Evolutionary conservation across 106 monocot species (phyloP).

Genomic region (Dendrobium huoshanense): DNA sequence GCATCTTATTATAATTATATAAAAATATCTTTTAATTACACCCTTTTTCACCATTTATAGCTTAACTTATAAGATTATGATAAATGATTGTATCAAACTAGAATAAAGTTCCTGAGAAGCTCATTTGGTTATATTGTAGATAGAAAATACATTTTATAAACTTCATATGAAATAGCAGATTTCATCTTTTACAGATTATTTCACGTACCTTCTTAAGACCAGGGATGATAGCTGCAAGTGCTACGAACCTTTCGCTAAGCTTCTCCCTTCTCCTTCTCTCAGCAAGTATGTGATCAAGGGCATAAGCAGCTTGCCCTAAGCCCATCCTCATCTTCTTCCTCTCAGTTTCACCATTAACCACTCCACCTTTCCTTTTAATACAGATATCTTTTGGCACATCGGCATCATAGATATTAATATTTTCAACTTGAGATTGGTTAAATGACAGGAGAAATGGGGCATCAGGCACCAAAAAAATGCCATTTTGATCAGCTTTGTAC

Average conservation of each 20-base stretch:
- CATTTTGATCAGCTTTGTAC: background rate
- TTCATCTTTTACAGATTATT: background rate
- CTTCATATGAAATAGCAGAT: background rate
- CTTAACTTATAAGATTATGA: too few species aligned
- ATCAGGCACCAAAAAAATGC: background rate
- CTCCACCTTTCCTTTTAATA: background rate
- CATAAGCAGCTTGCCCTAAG: constrained; percentile 10
- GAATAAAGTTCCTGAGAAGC: too few species aligned
- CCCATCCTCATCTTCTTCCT: constrained; percentile 3
- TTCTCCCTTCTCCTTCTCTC: constrained; percentile 88
- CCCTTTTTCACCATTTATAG: too few species aligned
- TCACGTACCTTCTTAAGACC: constrained; percentile 72
- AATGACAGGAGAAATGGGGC: background rate
- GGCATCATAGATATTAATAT: background rate
- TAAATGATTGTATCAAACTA: too few species aligned
- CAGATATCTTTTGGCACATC: background rate
- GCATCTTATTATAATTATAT: too few species aligned
- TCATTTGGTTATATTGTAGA: too few species aligned
- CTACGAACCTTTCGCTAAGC: constrained; percentile 74
- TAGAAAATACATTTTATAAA: too few species aligned
- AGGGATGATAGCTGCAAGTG: constrained; percentile 59
- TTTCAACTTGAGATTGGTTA: background rate
- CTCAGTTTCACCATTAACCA: background rate
- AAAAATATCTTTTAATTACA: too few species aligned
- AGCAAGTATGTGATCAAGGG: constrained; percentile 67